Evolutionary conservation across 805 yeast species (phyloP).

Genomic region (Middelhovenomyces tepae): DNA sequence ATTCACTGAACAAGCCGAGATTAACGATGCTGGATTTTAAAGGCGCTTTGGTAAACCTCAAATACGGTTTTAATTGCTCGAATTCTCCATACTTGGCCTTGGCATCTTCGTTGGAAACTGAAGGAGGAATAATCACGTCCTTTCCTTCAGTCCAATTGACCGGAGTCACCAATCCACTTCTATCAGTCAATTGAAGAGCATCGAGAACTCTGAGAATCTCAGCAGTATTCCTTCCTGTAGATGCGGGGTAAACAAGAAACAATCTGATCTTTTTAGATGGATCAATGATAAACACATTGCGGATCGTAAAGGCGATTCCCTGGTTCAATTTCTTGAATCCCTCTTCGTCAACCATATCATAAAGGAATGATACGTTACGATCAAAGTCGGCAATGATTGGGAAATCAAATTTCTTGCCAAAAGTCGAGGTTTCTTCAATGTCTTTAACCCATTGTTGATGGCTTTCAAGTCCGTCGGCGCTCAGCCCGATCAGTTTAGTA

Average conservation of each 20-base stretch:
- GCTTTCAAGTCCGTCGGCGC: constrained; percentile 72
- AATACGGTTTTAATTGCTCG: constrained; percentile 81
- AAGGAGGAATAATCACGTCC: constrained; percentile 88
- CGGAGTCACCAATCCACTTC: constrained; percentile 79
- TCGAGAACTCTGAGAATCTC: constrained; percentile 89
- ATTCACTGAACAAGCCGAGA: too few relatives aligned
- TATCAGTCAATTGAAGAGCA: constrained; percentile 70
- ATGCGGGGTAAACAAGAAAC: constrained; percentile 83
- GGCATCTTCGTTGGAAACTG: constrained; percentile 70
- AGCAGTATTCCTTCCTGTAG: constrained; percentile 87
- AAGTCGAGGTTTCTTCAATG: constrained; percentile 70
- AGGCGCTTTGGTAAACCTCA: constrained; percentile 51
- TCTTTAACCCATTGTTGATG: constrained; percentile 87
- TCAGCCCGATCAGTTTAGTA: constrained; percentile 81
- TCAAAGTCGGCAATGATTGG: constrained; percentile 87
- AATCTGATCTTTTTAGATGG: constrained; percentile 84
- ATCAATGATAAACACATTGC: constrained; percentile 88
- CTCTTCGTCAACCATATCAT: constrained; percentile 83
- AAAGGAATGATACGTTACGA: constrained; percentile 74
- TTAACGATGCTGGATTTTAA: too few relatives aligned
- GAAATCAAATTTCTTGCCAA: constrained; percentile 65
- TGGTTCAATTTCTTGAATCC: constrained; percentile 65
- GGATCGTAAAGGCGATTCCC: constrained; percentile 77
- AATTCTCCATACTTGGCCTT: constrained; percentile 78
- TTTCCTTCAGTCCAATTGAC: constrained; percentile 85